These are phyloP conservation scores for Claviceps purpurea DNA, from an alignment of 2,329 filamentous ascomycete species.

Conservation along the genomic window DNA sequence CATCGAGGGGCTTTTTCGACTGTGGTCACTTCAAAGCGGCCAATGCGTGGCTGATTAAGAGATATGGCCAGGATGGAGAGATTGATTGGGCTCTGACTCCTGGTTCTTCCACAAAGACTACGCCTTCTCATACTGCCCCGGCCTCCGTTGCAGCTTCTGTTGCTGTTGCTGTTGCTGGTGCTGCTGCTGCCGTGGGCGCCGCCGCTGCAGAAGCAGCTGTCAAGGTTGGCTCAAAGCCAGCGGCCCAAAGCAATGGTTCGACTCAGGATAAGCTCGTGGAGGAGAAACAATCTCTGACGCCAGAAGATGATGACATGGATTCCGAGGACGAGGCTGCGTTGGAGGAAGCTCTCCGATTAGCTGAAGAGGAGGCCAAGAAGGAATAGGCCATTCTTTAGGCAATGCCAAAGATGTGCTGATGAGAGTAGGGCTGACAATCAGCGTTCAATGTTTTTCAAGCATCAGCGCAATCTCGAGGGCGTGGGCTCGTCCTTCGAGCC, in stretches of 20 bases:
- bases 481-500: not conserved
- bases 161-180: conserved; percentile 4
- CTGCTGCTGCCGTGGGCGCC: conserved; percentile 12
- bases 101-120: conserved; percentile 20
- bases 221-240: conserved; percentile 13
- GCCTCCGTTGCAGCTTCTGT: not conserved
- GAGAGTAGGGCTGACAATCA: not conserved
- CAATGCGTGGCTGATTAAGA: conserved; percentile 68
- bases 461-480: not conserved
- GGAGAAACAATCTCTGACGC: not conserved
- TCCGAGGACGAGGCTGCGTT: conserved; percentile 25
- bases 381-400: conserved; percentile 3
- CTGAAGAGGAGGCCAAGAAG: conserved; percentile 16
- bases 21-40: conserved; percentile 70
- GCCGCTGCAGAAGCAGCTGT: conserved; percentile 7
- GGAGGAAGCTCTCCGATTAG: conserved; percentile 21
- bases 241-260: conserved; percentile 6
- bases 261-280: not conserved
- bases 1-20: conserved; percentile 66
- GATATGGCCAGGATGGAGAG: conserved; percentile 66
- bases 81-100: conserved; percentile 68
- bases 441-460: not conserved
- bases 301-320: conserved; percentile 16
- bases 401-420: not conserved
- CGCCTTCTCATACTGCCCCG: not conserved